Base-by-base conservation (phyloP, 176 grass and related monocot species). In the Panicum miliaceum region DNA sequence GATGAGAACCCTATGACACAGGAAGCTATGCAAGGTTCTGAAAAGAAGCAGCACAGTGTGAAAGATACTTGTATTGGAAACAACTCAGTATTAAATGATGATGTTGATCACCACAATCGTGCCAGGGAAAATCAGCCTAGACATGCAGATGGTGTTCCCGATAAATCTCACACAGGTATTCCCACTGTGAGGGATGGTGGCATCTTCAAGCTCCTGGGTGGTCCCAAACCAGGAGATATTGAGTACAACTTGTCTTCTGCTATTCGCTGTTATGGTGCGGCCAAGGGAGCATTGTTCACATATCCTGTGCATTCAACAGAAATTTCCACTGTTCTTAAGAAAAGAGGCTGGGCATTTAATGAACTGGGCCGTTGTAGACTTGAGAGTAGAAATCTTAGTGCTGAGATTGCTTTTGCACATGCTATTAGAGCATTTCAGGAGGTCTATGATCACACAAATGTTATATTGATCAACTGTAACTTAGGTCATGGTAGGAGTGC, bases 381-480 rank as follows among this genome's bases (percentile, higher is more conserved):
- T 64, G 96, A 92, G 51, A 88, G 81, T 23, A 90, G 75, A 83
- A 88, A 96, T 81, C 72, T 92, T 45, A 64, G 83, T 34, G 93
- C 96, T 63, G 96, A 99, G 85, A 75, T 57, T 79, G 91, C 93
- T 92, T 99, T 99, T 90, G 79, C 27, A 23, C 88, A 92, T 85
- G 93, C 96, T 75, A 85, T 96, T 79, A 84, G 88, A 87, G 90
- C 88, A 90, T 99, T 99, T 96, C 86, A 92, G 83, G 89, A 96
- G 70, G 93, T 95, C 72, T 89, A 54, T 67, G 96, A 99, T 60
- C 86, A 96, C 83, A 87, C 88, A 60, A 99, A 99, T 85, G 84
- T 99, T 54, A 96, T 99, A 92, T 84, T 99, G 75, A 99, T 99
- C 73, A 96, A 96, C 77, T 99, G 93, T 81, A 99, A 99, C 64